These are phyloP conservation scores for Sphaerobolus stellatus DNA, from an alignment of 1,284 basidiomycete genomes.

Conservation along the genomic window DNA sequence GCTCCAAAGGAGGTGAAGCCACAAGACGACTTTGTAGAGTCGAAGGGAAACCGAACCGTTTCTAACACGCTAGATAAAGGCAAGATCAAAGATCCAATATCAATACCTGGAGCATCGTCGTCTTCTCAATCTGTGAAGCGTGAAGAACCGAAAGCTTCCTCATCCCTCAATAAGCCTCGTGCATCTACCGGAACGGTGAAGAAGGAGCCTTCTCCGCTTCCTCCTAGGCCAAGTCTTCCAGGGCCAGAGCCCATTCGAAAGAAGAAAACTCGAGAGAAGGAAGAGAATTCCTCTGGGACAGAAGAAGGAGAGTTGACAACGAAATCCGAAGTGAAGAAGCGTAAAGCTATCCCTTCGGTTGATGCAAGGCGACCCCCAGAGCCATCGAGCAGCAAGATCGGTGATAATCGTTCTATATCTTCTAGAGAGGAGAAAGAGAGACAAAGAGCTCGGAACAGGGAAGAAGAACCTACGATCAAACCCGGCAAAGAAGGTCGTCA, in stretches of 20 bases:
- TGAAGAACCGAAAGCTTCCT: neutral
- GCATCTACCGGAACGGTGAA: neutral
- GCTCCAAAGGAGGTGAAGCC: neutral
- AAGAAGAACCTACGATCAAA: neutral
- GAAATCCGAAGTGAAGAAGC: constrained; percentile 2
- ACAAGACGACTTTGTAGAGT: neutral
- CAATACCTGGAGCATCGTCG: no score
- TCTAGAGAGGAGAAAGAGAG: neutral
- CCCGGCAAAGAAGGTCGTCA: neutral
- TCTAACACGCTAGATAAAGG: neutral
- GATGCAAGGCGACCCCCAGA: no score
- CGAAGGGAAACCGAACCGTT: neutral
- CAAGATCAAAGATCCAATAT: constrained; percentile 1
- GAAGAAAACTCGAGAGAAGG: neutral
- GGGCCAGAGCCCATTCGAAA: neutral
- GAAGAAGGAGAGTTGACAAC: constrained; percentile 8
- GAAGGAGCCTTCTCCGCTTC: neutral
- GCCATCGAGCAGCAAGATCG: neutral
- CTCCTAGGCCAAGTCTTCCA: neutral
- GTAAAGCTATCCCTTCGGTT: constrained; percentile 5
- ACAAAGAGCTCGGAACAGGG: neutral
- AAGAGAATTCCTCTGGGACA: constrained; percentile 4
- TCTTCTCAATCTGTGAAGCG: neutral
- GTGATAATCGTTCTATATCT: neutral
- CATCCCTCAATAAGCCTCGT: neutral